phyloP scores from a whole-genome alignment of 169 alveolate genomes.

The Plasmodium cynomolgi region DNA sequence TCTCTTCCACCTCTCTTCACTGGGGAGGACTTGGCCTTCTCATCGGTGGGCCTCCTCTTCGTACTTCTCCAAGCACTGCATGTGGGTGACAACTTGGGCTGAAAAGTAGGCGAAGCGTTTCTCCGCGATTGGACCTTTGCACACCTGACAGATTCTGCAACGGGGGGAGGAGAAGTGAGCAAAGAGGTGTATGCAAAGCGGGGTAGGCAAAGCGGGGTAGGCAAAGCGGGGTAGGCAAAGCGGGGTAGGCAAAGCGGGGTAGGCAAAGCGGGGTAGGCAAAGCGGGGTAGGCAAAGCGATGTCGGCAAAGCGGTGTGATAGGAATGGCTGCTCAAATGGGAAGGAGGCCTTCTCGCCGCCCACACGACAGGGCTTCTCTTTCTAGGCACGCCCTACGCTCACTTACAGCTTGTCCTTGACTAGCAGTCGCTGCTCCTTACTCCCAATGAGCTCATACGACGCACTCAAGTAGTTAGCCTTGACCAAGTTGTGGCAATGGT shows the following conservation, averaged over 20 bases:
- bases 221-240: neutral
- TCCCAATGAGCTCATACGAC: constrained; percentile 15
- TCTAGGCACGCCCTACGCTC: neutral
- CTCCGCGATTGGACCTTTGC: constrained; percentile 11
- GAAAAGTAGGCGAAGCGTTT: constrained; percentile 48
- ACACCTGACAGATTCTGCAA: constrained; percentile 33
- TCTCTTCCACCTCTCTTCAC: neutral
- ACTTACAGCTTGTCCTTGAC: constrained; percentile 40
- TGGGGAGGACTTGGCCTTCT: neutral
- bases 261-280: no score
- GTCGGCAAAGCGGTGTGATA: no score
- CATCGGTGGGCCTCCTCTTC: constrained; percentile 10
- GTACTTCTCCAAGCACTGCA: constrained; percentile 29
- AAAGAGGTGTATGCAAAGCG: neutral
- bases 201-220: neutral
- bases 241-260: no score
- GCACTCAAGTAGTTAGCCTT: constrained; percentile 20
- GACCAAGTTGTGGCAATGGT: constrained; percentile 33
- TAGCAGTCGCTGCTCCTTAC: constrained; percentile 25
- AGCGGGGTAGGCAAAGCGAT: no score
- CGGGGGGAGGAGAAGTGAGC: neutral
- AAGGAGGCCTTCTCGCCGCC: neutral
- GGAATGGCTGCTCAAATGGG: neutral
- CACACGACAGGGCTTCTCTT: neutral
- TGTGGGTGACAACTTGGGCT: constrained; percentile 7